Evolutionary conservation across 768 basidiomycete genomes (phyloP).

Genomic region (Suillus discolor): DNA sequence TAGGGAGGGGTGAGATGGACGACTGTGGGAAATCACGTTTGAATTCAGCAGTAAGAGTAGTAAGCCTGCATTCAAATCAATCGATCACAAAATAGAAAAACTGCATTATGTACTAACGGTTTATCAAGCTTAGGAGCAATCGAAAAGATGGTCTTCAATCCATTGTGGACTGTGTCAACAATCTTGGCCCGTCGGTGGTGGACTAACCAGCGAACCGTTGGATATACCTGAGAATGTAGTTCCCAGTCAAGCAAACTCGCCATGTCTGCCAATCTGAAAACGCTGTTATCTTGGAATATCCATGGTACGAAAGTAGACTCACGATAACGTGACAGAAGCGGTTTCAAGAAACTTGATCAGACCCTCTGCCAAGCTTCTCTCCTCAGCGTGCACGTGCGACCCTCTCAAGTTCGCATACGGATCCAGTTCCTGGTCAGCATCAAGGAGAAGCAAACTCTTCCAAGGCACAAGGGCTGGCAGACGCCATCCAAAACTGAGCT

Average conservation of each 20-base stretch:
- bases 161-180: slow-evolving; percentile 79
- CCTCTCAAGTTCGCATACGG: slow-evolving; percentile 61
- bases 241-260: slow-evolving; percentile 83
- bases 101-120: slow-evolving; percentile 47
- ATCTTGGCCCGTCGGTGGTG: slow-evolving; percentile 89
- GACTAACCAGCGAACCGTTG: slow-evolving; percentile 91
- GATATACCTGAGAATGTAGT: slow-evolving; percentile 79
- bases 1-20: slow-evolving; percentile 68
- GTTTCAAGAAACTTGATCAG: slow-evolving; percentile 76
- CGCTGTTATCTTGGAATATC: neutral
- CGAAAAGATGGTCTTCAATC: slow-evolving; percentile 81
- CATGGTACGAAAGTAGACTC: slow-evolving; percentile 31
- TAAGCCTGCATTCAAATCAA: slow-evolving; percentile 18
- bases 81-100: slow-evolving; percentile 7
- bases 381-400: slow-evolving; percentile 63
- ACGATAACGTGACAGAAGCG: slow-evolving; percentile 78
- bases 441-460: slow-evolving; percentile 86
- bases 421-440: slow-evolving; percentile 57
- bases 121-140: slow-evolving; percentile 65
- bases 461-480: slow-evolving; percentile 81
- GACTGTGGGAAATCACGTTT: slow-evolving; percentile 57
- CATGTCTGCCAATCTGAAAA: slow-evolving; percentile 71
- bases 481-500: slow-evolving; percentile 71
- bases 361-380: slow-evolving; percentile 67
- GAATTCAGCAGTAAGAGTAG: slow-evolving; percentile 61